Base-by-base conservation (phyloP, 2,329 filamentous ascomycete genomes). In the Botryotinia calthae region DNA sequence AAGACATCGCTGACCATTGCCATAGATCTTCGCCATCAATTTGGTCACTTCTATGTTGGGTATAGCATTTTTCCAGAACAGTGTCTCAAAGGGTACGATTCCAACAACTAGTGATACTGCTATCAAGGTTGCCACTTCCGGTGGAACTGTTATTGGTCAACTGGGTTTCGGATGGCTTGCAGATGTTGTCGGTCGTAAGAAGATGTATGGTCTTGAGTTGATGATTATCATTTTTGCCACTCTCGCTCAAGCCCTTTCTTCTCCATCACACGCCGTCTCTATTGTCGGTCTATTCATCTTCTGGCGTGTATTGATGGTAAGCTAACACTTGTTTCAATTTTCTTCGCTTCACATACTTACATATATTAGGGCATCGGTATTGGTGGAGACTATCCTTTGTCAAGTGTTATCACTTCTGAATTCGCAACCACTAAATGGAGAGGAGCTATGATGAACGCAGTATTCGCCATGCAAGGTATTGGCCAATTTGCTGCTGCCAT, bases 401-500 rank as follows among this genome's bases (percentile, higher is more conserved):
- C 90, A 65, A 92, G 91, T 34, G 92, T 95, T 76, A 96, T 96
- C 78, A 95, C 93, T 9, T 94, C 93, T 8, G 93, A 96, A 85
- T 96, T 96, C 79, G 92, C 93, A 18, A 95, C 91, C 6, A 95
- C 93, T 70, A 94, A 91, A 82, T 95, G 92, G 90, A 86, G 93
- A 82, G 93, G 93, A 77, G 92, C 92, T 76, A 96, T 96, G 91
- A 95, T 97, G 90, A 92, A 89, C 48, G 87, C 92, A 25, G 93
- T 96, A 71, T 96, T 96, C 79, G 92, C 93, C 77, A 95, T 95
- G 92, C 93, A 97, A 81, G 93, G 93, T 76, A 87, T 96, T 69
- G 93, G 93, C 31, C 93, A 96, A 82, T 89, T 96, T 71, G 86
- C 85, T 40, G 93, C 91, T 66, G 92, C 92, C 64, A 87, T 95